A percentile compares a stretch with the other conserved stretches of the same genome.
Evolutionary conservation across 495 filamentous ascomycete genomes (phyloP).

Genomic region (Mytilinidion resinicola): DNA sequence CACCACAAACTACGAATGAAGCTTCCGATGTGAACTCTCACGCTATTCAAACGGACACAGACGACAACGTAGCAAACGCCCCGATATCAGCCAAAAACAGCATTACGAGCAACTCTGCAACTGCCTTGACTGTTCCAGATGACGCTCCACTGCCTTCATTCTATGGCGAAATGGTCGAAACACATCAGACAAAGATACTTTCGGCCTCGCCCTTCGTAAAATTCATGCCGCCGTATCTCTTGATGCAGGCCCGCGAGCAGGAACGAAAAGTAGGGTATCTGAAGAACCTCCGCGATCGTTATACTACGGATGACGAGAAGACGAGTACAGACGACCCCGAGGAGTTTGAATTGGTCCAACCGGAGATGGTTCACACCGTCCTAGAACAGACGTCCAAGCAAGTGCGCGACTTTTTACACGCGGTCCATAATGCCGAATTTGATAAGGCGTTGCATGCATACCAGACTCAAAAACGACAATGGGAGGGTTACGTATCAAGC

Average conservation of each 20-base stretch:
- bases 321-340: slow-evolving; percentile 44
- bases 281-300: slow-evolving; percentile 73
- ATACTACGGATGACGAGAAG: slow-evolving; percentile 38
- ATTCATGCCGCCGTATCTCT: slow-evolving; percentile 85
- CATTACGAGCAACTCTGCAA: too few species aligned
- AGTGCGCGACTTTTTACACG: slow-evolving; percentile 86
- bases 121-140: slow-evolving; percentile 57
- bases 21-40: neutral
- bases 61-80: too few species aligned
- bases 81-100: too few species aligned
- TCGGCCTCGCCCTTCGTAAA: slow-evolving; percentile 95
- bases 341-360: slow-evolving; percentile 82
- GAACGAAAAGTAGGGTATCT: slow-evolving; percentile 76
- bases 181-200: slow-evolving; percentile 85
- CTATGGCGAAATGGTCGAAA: slow-evolving; percentile 89
- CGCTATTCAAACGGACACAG: too few species aligned
- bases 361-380: slow-evolving; percentile 84
- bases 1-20: neutral
- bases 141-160: slow-evolving; percentile 86
- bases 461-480: slow-evolving; percentile 86
- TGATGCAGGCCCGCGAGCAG: slow-evolving; percentile 86
- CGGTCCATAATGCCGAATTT: slow-evolving; percentile 92
- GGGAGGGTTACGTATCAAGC: slow-evolving; percentile 85
- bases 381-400: slow-evolving; percentile 71
- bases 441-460: slow-evolving; percentile 93